Percentiles rank a stretch among this genome's conserved stretches.
Evolutionary conservation across 441 rosid species (phyloP).

Genomic region (Bruguiera hainesii): DNA sequence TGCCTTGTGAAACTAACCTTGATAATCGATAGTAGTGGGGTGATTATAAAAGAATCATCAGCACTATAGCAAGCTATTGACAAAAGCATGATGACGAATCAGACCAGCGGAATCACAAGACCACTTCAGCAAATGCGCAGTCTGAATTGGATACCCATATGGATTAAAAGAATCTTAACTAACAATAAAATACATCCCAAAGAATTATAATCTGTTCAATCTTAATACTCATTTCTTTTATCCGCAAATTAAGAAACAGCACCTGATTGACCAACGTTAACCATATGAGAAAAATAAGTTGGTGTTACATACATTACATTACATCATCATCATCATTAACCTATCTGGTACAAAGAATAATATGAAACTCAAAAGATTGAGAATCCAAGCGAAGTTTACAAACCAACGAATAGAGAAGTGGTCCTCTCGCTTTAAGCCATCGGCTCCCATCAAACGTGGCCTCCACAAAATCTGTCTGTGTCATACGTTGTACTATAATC

Average conservation of each 20-base stretch:
- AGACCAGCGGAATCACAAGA: not conserved
- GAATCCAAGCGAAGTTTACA: not conserved
- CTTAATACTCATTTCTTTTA: no score
- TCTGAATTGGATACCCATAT: not conserved
- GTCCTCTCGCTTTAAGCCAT: slow-evolving; percentile 4
- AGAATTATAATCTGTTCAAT: no score
- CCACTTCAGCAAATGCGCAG: not conserved
- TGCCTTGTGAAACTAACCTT: not conserved
- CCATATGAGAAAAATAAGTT: not conserved
- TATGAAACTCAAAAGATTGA: no score
- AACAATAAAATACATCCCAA: not conserved
- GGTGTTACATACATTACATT: not conserved
- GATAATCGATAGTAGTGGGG: not conserved
- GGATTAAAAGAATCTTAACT: not conserved
- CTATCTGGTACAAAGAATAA: no score
- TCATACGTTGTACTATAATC: not conserved
- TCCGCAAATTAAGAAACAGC: not conserved
- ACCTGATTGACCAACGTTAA: not conserved
- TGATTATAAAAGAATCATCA: not conserved
- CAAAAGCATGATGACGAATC: slow-evolving; percentile 13
- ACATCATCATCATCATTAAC: not conserved
- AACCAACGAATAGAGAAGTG: not conserved
- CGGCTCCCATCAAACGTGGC: not conserved
- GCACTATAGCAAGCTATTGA: not conserved
- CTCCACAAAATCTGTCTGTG: slow-evolving; percentile 16